Evolutionary conservation across 2,329 filamentous ascomycete species (phyloP).

Genomic region (Nemania abortiva): DNA sequence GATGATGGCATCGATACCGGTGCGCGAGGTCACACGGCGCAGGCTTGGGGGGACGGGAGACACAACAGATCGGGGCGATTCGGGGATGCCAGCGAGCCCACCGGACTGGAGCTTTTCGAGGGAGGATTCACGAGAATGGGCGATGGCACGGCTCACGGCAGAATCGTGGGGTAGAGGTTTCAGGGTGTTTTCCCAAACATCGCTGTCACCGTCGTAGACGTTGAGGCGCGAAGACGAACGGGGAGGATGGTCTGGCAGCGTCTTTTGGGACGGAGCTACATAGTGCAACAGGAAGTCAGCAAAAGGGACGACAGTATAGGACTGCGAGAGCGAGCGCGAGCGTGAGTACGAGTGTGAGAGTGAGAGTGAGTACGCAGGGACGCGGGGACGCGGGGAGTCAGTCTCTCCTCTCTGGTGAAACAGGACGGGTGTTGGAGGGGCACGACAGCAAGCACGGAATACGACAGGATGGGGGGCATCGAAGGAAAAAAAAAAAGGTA

Average conservation of each 20-base stretch:
- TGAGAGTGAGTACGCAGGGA: conserved; percentile 5
- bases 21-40: conserved; percentile 58
- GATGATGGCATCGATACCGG: conserved; percentile 57
- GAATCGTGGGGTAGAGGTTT: conserved; percentile 60
- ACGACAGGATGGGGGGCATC: conserved; percentile 24
- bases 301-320: conserved; percentile 39
- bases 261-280: conserved; percentile 68
- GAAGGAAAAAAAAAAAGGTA: not conserved
- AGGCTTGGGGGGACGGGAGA: conserved; percentile 55
- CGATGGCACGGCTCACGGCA: conserved; percentile 54
- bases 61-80: conserved; percentile 49
- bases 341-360: conserved; percentile 26
- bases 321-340: conserved; percentile 19
- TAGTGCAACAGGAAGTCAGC: conserved; percentile 47
- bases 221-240: conserved; percentile 64
- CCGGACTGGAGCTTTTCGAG: conserved; percentile 63
- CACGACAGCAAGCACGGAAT: conserved; percentile 27
- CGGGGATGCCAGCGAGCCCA: conserved; percentile 49
- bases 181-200: conserved; percentile 64
- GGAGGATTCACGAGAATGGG: conserved; percentile 71
- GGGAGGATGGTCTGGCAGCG: conserved; percentile 67
- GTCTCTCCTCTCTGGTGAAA: conserved; percentile 51
- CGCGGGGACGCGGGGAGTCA: conserved; percentile 31
- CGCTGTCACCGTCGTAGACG: conserved; percentile 61
- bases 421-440: conserved; percentile 32